These are phyloP conservation scores for Pythium graminicola DNA, from an alignment of 352 stramenopile species.

Conservation along the genomic window DNA sequence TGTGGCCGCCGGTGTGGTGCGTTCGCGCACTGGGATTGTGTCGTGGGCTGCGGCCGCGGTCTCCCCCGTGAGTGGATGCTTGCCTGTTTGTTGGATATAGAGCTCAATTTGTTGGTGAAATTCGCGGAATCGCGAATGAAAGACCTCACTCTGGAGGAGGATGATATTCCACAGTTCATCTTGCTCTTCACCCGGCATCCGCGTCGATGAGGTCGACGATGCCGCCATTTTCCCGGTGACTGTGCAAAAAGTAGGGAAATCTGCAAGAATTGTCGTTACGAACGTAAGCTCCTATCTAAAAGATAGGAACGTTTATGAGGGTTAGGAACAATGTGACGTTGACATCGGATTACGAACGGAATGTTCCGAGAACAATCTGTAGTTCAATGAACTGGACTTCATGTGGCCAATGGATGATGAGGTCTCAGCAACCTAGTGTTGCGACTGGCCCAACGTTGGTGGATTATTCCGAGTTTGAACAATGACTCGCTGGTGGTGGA, in stretches of 20 bases:
- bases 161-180: constrained; percentile 46
- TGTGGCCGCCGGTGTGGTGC: constrained; percentile 10
- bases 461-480: background rate
- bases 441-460: too few relatives aligned
- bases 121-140: constrained; percentile 37
- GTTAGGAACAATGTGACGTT: too few relatives aligned
- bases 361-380: too few relatives aligned
- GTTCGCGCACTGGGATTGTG: constrained; percentile 30
- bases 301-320: too few relatives aligned
- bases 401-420: too few relatives aligned
- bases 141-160: constrained; percentile 48
- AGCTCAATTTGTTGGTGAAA: constrained; percentile 64
- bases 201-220: background rate
- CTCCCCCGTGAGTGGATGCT: constrained; percentile 37
- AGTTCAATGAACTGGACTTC: too few relatives aligned
- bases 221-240: background rate
- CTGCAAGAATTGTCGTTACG: too few relatives aligned
- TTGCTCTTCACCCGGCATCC: constrained; percentile 4
- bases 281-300: too few relatives aligned
- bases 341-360: too few relatives aligned
- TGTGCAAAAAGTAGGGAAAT: too few relatives aligned
- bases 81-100: constrained; percentile 48
- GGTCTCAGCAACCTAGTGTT: too few relatives aligned
- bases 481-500: background rate
- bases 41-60: constrained; percentile 18